Percentiles rank a stretch among this genome's conserved stretches.
These are phyloP conservation scores for Macrolepiota fuliginosa DNA, from an alignment of 768 basidiomycete genomes.

Conservation along the genomic window DNA sequence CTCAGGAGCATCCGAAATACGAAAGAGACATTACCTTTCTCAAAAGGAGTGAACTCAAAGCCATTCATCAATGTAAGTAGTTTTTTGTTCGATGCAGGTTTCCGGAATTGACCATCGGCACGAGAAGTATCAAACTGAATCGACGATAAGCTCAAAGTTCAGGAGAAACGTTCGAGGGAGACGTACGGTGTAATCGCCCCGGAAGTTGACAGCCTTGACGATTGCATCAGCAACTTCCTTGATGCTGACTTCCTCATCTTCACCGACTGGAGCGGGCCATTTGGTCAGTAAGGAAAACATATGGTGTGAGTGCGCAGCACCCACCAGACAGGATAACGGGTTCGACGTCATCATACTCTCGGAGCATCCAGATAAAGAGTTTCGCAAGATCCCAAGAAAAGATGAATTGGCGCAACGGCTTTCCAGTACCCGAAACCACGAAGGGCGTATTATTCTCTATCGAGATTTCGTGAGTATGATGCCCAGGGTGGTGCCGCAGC, in stretches of 20 bases:
- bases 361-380: conserved; percentile 89
- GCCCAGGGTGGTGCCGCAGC: background rate
- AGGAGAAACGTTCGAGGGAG: background rate
- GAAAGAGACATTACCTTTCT: conserved; percentile 49
- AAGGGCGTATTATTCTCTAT: conserved; percentile 82
- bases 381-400: conserved; percentile 96
- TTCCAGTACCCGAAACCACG: conserved; percentile 85
- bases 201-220: conserved; percentile 76
- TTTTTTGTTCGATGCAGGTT: conserved; percentile 93
- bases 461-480: background rate
- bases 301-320: conserved; percentile 13
- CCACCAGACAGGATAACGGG: conserved; percentile 88
- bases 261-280: conserved; percentile 57
- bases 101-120: conserved; percentile 94
- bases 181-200: conserved; percentile 71
- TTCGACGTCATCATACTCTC: conserved; percentile 90
- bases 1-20: background rate
- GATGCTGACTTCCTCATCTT: conserved; percentile 94
- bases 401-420: conserved; percentile 95
- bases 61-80: conserved; percentile 70
- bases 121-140: conserved; percentile 77
- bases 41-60: conserved; percentile 92
- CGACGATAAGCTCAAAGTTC: background rate
- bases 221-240: conserved; percentile 89
- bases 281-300: background rate